Evolutionary conservation across 495 filamentous ascomycete species (phyloP).

Genomic region (Aspergillus carlsbadensis): DNA sequence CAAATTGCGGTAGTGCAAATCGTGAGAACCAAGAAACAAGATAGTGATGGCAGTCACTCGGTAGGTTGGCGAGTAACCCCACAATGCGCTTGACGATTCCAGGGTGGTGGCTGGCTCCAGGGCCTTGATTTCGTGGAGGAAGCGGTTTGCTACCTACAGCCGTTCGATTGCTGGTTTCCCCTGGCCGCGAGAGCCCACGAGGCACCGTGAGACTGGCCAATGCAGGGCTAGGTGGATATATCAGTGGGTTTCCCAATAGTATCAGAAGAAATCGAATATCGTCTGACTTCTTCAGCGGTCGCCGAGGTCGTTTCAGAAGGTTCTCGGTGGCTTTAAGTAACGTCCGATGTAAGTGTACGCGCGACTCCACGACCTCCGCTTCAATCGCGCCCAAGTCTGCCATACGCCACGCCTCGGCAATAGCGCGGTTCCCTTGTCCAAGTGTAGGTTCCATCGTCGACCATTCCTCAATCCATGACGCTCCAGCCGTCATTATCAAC

Average conservation of each 20-base stretch:
- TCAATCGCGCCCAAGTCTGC: slow-evolving; percentile 51
- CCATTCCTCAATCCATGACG: slow-evolving; percentile 54
- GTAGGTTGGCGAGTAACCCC: slow-evolving; percentile 74
- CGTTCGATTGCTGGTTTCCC: slow-evolving; percentile 18
- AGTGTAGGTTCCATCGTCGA: slow-evolving; percentile 38
- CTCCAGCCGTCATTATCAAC: slow-evolving; percentile 64
- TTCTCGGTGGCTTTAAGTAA: slow-evolving; percentile 82
- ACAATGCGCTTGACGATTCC: slow-evolving; percentile 84
- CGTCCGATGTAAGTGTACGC: slow-evolving; percentile 63
- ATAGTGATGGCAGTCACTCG: slow-evolving; percentile 75
- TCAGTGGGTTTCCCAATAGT: slow-evolving; percentile 75
- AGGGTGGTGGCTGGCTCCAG: slow-evolving; percentile 62
- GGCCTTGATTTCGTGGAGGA: slow-evolving; percentile 18
- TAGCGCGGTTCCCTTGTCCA: slow-evolving; percentile 28
- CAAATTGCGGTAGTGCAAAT: slow-evolving; percentile 66
- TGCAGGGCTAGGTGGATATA: slow-evolving; percentile 48
- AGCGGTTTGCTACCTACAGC: slow-evolving; percentile 17
- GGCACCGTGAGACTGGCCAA: slow-evolving; percentile 10
- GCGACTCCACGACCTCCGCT: slow-evolving; percentile 61
- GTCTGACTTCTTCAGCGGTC: slow-evolving; percentile 64
- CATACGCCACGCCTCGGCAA: slow-evolving; percentile 29
- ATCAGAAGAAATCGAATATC: slow-evolving; percentile 83
- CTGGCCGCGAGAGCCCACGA: slow-evolving; percentile 29
- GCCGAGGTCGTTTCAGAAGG: slow-evolving; percentile 80
- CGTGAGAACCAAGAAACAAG: slow-evolving; percentile 84